These are phyloP conservation scores for Thuidium tamariscinum DNA, from an alignment of 225 moss, liverwort and hornwort species.

Conservation along the genomic window DNA sequence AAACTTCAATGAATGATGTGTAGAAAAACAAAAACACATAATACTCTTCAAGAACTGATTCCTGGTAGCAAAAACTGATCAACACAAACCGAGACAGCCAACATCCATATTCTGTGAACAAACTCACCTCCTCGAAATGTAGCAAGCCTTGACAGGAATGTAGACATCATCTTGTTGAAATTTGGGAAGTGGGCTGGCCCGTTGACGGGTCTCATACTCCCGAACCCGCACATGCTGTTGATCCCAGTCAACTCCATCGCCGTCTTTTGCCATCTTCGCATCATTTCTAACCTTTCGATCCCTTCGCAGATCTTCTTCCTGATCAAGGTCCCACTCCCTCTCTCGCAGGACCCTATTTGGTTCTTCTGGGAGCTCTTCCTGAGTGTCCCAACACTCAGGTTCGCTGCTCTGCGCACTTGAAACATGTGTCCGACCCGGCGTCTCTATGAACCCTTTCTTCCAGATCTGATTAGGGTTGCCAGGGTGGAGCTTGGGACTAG, in stretches of 20 bases:
- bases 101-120: neutral
- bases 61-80: neutral
- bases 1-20: neutral
- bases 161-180: constrained; percentile 71
- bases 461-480: neutral
- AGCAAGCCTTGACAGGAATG: constrained; percentile 90
- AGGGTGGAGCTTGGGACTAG: neutral
- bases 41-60: neutral
- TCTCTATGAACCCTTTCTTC: neutral
- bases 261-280: neutral
- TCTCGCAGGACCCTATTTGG: neutral
- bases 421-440: constrained; percentile 3
- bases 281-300: neutral
- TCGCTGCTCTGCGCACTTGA: constrained; percentile 15
- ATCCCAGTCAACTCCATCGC: constrained; percentile 53
- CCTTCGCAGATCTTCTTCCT: neutral
- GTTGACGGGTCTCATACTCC: constrained; percentile 48
- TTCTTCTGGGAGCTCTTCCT: neutral
- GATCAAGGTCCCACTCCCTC: neutral
- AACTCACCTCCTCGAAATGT: constrained; percentile 80
- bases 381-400: constrained; percentile 23
- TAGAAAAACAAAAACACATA: neutral
- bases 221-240: constrained; percentile 49
- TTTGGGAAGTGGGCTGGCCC: constrained; percentile 22
- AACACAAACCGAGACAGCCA: neutral